Evolutionary conservation across 352 stramenopile species (phyloP), one percentile per base, ranked within the genome.

Genomic region (Globisporangium splendens): DNA sequence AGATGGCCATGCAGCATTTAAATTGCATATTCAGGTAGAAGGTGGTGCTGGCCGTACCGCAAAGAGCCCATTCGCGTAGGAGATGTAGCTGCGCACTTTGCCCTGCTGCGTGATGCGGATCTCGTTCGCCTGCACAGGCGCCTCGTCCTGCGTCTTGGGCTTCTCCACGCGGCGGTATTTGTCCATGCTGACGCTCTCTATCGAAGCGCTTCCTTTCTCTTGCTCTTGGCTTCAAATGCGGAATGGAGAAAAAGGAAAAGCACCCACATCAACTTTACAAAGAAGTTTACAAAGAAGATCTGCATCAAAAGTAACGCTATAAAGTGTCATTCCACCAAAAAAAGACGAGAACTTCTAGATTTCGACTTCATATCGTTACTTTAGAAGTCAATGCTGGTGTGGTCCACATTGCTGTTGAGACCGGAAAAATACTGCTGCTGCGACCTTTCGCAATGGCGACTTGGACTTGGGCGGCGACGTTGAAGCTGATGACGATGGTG

Each of bases 101-200:
- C 81, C 83, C 61, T 86, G 74, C 55, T 92, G 79, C 43, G 85
- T 95, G 69, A 95, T 91, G 48, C 83, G 86, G 63, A 95, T 79
- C 63, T 95, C 83, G 50, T 89, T 91, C n/a, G 78, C 64, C 49
- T 73, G 72, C 18, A 74, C 75, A 1, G 70, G 56, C 47, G 60
- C 20, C 31, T 84, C 74, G 43, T 91, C 76, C 12, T 76, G 61
- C 6, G 63, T 62, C 17, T 74, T 75, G 61, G 69, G 63, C 58
- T 89, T 91, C 54, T 91, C 79, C 33, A 89, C 76, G 35, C 85
- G 82, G 8, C 74, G 77, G 66, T 95, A 95, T 70, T 95, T 95
- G 65, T 95, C 77, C 85, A 93, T 95, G 18, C 3, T n/a, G 46
- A 31, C 15, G 12, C 24, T 33, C 11, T 50, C 46, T 50, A 13